Evolutionary conservation across 164 flowering plant genomes (phyloP), one percentile per base, ranked within the genome.

Genomic region (Nymphaea thermarum): DNA sequence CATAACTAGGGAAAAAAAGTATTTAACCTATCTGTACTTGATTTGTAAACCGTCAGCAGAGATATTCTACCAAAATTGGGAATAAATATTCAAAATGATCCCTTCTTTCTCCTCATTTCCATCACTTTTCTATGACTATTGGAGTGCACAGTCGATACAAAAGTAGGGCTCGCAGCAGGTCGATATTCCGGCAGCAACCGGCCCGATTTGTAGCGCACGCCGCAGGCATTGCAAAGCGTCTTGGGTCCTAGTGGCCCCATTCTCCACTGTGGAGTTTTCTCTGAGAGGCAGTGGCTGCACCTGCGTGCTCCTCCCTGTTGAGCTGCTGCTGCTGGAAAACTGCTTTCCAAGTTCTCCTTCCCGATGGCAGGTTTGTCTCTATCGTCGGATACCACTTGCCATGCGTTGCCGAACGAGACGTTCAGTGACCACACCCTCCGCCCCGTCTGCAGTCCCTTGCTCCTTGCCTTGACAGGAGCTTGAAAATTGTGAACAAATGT

Each of bases 231-330:
- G 69, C 98, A 92, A 0, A 92, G 86, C 2, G 96, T 92, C 71
- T 92, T 92, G 0, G 96, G 92, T 4, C 98, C 98, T 12, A 71
- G 43, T 0, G 98, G 98, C 0, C 98, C 98, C 0, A 90, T 89
- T 62, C 98, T 74, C 98, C 98, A 92, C 63, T 92, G 98, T 6
- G 98, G 98, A 8, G 98, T 92, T 74, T 83, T 85, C 72, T 92
- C 96, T 3, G 88, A 73, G 4, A 73, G 77, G 70, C 98, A 92
- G 72, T 92, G 98, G 75, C 62, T 66, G 72, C 98, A 92, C 69
- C 81, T 83, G 74, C 96, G 89, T 15, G 72, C 60, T 4, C 42
- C 47, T 15, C 14, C 12, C 57, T 51, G 8, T 51, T 8, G 8
- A 51, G 57, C 63, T n/a, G 51, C 8, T 47, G 44, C 53, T 1